Evolutionary conservation across 352 stramenopile species (phyloP).

Genomic region (Phytophthora sojae): DNA sequence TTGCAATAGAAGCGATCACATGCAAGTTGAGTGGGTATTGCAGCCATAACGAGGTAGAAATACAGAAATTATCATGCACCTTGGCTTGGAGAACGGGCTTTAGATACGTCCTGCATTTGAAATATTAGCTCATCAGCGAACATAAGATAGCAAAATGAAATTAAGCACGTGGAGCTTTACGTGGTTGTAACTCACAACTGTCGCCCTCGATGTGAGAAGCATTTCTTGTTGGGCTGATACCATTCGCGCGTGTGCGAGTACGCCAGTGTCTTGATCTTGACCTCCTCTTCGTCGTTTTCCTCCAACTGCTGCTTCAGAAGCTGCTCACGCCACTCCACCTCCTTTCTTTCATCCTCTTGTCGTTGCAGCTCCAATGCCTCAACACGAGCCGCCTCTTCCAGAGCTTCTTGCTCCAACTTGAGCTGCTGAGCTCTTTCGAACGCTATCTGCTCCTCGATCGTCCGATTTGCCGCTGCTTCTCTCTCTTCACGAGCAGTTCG

Average conservation of each 20-base stretch:
- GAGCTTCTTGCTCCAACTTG: constrained; percentile 24
- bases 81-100: constrained; percentile 59
- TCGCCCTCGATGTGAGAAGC: constrained; percentile 61
- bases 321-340: constrained; percentile 31
- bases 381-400: constrained; percentile 34
- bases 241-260: constrained; percentile 69
- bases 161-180: not conserved
- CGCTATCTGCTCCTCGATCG: constrained; percentile 27
- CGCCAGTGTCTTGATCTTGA: constrained; percentile 64
- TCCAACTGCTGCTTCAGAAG: constrained; percentile 48
- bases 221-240: constrained; percentile 72
- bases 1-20: not conserved
- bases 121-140: constrained; percentile 1
- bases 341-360: constrained; percentile 32
- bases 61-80: constrained; percentile 15
- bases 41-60: not conserved
- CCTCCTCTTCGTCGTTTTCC: constrained; percentile 65
- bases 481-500: constrained; percentile 30
- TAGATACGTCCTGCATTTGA: constrained; percentile 54
- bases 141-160: not conserved
- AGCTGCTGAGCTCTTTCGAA: constrained; percentile 26
- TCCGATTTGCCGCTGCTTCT: constrained; percentile 35
- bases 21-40: not conserved
- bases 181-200: constrained; percentile 48
- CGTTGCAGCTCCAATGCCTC: constrained; percentile 20